These are phyloP conservation scores for Pseudofabraea citricarpa DNA, from an alignment of 2,329 filamentous ascomycete species.

Conservation along the genomic window DNA sequence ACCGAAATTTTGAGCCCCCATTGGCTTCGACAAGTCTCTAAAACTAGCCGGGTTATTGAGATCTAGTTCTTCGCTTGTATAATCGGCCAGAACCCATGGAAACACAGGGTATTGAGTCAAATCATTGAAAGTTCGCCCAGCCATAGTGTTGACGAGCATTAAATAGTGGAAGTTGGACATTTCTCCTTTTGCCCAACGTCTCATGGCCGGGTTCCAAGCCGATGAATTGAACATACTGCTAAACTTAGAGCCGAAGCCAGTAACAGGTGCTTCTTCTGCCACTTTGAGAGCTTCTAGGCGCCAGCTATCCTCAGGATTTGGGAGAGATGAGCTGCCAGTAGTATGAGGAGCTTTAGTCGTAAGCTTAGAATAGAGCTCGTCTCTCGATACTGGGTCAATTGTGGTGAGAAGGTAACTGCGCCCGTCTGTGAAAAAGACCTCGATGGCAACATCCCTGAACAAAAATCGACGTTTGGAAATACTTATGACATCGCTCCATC, in stretches of 20 bases:
- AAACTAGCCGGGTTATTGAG: constrained; percentile 80
- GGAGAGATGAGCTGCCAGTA: constrained; percentile 60
- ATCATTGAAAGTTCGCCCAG: constrained; percentile 95
- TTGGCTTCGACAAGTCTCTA: constrained; percentile 88
- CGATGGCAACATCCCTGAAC: constrained; percentile 93
- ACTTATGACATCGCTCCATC: constrained; percentile 90
- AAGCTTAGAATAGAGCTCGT: constrained; percentile 77
- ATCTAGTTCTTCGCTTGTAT: constrained; percentile 89
- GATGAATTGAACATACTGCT: constrained; percentile 86
- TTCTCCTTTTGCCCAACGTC: constrained; percentile 87
- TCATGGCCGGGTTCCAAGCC: constrained; percentile 77
- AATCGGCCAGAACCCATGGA: constrained; percentile 94
- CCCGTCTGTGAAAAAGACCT: constrained; percentile 95
- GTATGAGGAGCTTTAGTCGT: constrained; percentile 76
- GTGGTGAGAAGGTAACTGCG: constrained; percentile 90
- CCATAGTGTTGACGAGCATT: constrained; percentile 98
- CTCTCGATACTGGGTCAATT: constrained; percentile 66
- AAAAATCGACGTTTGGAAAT: constrained; percentile 94
- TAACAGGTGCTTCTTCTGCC: constrained; percentile 52
- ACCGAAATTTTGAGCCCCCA: constrained; percentile 80
- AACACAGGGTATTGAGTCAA: constrained; percentile 98
- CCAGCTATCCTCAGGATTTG: constrained; percentile 85
- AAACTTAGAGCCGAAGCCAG: constrained; percentile 77
- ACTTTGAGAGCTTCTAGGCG: constrained; percentile 78
- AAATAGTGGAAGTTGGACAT: constrained; percentile 98